Evolutionary conservation across 2,329 filamentous ascomycete species (phyloP), one percentile per base, ranked within the genome.

Genomic region (Lojkania enalia): DNA sequence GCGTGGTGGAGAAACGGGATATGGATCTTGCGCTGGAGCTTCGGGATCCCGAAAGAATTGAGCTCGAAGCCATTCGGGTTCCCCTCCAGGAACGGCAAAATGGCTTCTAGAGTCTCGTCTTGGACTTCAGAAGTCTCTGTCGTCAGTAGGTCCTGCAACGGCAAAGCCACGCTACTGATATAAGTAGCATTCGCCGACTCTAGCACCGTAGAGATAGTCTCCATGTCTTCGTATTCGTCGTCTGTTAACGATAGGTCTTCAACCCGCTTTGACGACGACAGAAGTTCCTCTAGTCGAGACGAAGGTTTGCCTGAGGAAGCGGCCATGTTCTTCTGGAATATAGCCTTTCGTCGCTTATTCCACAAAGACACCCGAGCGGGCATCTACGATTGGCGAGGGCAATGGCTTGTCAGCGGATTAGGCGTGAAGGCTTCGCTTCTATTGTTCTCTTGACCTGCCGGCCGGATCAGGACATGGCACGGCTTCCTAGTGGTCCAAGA

Each of bases 1-100:
- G 73, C 73, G 41, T 75, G 71, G 44, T 76, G 74, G 38, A 91
- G 71, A 63, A 89, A 91, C 23, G 66, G 70, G 47, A 81, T 74
- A 70, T 85, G 83, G 31, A 72, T 70, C 46, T 75, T 73, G 31
- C 86, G 83, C 56, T 85, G 79, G n/a, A 99, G 80, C 44, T 77
- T 78, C 12, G 90, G 88, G 25, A 96, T 74, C 12, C 90, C 90
- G 66, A 85, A 76, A 39, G 72, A 73, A 71, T 95, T 96, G 71
- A 81, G 79, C 14, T 71, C 56, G 40, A 77, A 64, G 18, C 76
- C 73, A 46, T 78, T 74, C 37, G 75, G 74, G 31, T 73, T 77
- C n/a, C 73, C 72, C 23, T 74, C 72, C 13, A 95, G 75, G 53
- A 84, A 86, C 1, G 86, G 85, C 20, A 90, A 71, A 58, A 88